Evolutionary conservation across 2,329 filamentous ascomycete genomes (phyloP), one percentile per base, ranked within the genome.

Genomic region (Fusarium robinianum): DNA sequence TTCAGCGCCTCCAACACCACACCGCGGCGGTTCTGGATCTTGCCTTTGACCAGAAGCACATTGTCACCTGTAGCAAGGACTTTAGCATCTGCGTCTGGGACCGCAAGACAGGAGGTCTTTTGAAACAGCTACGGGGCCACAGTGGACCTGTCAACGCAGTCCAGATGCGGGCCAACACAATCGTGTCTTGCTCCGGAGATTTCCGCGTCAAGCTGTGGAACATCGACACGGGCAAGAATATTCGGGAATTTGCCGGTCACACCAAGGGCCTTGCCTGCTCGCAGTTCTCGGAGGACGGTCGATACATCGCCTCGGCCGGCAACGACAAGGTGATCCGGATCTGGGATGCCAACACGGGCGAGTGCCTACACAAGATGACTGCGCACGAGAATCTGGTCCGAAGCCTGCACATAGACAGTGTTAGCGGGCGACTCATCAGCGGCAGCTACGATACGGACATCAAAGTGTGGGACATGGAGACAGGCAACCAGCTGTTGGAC

Each of bases 31-130:
- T 99, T 25, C 79, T 99, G 10, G 94, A 99, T 65, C 84, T 99
- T 8, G 92, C 90, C 54, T 92, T 99, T 55, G 90, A 99, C 65
- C 82, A 90, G 53, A 85, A 86, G 59, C 87, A 95, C 69, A 96
- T 99, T 61, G 87, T 97, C 36, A 96, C 92, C 5, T 99, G 94
- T 75, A 96, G 90, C 66, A 99, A 99, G 70, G 94, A 99, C 69
- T 84, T 86, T 26, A 91, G 81, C 51, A 95, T 99, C 64, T 95
- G 91, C 63, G 84, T 99, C 16, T 97, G 92, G 92, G 88, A 96
- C 63, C 88, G 94, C 31, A 72, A 80, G 41, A 94, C 88, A 0
- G 88, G 90, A 23, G 72, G 74, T 8, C 76, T 95, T 32, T 70
- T 95, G 33, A 88, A 88, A 61, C 87, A 88, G 61, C 79, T 99